These are phyloP conservation scores for Aspergillus carlsbadensis DNA, from an alignment of 495 filamentous ascomycete genomes.

Conservation along the genomic window DNA sequence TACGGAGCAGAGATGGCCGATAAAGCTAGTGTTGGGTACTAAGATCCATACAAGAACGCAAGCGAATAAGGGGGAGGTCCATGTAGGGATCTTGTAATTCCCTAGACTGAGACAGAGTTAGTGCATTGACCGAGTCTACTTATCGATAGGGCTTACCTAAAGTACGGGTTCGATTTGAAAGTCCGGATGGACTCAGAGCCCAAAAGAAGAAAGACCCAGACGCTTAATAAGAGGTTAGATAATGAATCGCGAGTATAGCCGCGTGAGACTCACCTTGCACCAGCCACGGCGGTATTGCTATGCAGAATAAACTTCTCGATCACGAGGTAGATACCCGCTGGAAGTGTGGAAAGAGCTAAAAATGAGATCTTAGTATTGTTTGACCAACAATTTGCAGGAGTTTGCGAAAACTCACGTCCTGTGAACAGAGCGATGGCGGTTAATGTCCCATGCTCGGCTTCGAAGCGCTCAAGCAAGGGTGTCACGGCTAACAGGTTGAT, in stretches of 20 bases:
- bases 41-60: conserved; percentile 70
- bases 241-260: not conserved
- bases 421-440: conserved; percentile 78
- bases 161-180: conserved; percentile 69
- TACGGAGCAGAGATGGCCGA: conserved; percentile 84
- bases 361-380: conserved; percentile 16
- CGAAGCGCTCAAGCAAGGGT: conserved; percentile 87
- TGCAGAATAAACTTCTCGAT: conserved; percentile 66
- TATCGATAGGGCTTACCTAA: conserved; percentile 45
- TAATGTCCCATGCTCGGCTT: conserved; percentile 90
- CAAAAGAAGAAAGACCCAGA: conserved; percentile 89
- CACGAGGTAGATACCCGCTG: conserved; percentile 68
- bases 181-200: conserved; percentile 81
- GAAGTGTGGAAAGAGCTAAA: conserved; percentile 77
- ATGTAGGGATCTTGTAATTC: conserved; percentile 80
- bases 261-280: conserved; percentile 67
- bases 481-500: conserved; percentile 77
- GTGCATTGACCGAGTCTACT: not conserved
- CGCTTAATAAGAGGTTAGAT: conserved; percentile 46
- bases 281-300: conserved; percentile 68
- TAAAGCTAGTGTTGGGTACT: conserved; percentile 73
- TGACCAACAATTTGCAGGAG: not conserved
- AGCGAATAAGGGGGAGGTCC: conserved; percentile 79
- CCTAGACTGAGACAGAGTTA: conserved; percentile 39
- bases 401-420: conserved; percentile 67